Evolutionary conservation across 129 eudicot genomes (phyloP).

Genomic region (Cynara cardunculus): DNA sequence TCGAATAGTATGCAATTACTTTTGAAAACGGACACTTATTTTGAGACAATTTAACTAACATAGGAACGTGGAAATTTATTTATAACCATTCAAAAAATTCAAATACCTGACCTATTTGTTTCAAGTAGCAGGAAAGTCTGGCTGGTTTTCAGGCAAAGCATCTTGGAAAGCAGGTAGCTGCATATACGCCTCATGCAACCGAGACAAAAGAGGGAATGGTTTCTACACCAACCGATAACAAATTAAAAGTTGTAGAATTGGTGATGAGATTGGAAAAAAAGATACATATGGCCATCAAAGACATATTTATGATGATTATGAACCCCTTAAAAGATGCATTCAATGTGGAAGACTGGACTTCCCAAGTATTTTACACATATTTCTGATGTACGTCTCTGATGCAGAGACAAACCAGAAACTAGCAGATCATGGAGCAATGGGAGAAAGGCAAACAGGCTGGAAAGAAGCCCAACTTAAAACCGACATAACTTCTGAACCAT

Average conservation of each 20-base stretch:
- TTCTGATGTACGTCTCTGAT: no score
- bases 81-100: neutral
- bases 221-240: conserved; percentile 31
- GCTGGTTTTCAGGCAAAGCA: conserved; percentile 81
- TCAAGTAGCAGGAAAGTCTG: conserved; percentile 42
- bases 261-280: neutral
- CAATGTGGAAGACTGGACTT: no score
- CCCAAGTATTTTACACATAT: no score
- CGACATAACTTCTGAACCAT: no score
- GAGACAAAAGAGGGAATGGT: conserved; percentile 52
- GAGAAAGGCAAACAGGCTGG: no score
- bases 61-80: neutral
- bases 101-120: conserved; percentile 16
- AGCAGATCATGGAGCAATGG: no score
- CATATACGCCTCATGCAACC: conserved; percentile 58
- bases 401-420: no score
- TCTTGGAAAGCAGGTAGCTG: conserved; percentile 63
- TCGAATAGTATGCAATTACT: neutral
- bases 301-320: no score
- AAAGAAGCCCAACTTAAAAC: no score
- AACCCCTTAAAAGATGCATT: no score
- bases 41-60: neutral
- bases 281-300: neutral
- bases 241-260: neutral
- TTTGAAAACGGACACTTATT: neutral